Conservation (phyloP, 805 yeast species). For the Torulaspora microellipsoides region DNA sequence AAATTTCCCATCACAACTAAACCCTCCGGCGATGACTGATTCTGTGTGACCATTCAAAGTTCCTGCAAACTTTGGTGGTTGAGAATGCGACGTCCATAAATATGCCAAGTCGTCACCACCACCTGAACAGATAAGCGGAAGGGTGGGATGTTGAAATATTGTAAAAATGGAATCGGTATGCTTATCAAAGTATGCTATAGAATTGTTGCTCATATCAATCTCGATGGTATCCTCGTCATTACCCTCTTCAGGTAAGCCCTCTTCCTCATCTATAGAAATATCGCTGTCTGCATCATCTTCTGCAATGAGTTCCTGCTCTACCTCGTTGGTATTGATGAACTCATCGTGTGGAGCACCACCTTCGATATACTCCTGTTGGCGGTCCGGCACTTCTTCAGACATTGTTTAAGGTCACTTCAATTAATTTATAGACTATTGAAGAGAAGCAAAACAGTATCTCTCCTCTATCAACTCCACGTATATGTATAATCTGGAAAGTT, state of each 20-base stretch:
- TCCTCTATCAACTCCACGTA: too few species aligned
- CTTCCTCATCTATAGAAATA: conserved; percentile 32
- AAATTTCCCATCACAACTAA: conserved; percentile 76
- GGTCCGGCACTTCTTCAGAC: conserved; percentile 12
- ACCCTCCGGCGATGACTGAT: conserved; percentile 79
- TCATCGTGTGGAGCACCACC: conserved; percentile 30
- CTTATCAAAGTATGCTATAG: conserved; percentile 81
- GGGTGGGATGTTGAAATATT: conserved; percentile 74
- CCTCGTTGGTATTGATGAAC: conserved; percentile 42
- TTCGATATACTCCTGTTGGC: conserved; percentile 5
- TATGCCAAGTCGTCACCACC: conserved; percentile 91
- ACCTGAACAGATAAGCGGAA: conserved; percentile 86
- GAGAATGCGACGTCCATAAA: conserved; percentile 87
- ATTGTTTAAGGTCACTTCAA: not conserved
- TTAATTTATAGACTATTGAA: not conserved
- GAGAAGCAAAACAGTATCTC: not conserved
- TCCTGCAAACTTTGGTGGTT: conserved; percentile 76
- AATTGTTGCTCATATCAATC: conserved; percentile 85
- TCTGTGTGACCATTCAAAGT: conserved; percentile 80
- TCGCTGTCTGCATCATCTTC: conserved; percentile 35
- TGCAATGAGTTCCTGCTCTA: conserved; percentile 38
- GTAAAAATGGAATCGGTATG: conserved; percentile 86
- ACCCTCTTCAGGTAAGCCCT: conserved; percentile 36
- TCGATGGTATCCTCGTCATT: conserved; percentile 53
- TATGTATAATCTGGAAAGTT: too few species aligned